These are phyloP conservation scores for Penicillium sp. DNA, from an alignment of 2,329 filamentous ascomycete species.

Conservation along the genomic window DNA sequence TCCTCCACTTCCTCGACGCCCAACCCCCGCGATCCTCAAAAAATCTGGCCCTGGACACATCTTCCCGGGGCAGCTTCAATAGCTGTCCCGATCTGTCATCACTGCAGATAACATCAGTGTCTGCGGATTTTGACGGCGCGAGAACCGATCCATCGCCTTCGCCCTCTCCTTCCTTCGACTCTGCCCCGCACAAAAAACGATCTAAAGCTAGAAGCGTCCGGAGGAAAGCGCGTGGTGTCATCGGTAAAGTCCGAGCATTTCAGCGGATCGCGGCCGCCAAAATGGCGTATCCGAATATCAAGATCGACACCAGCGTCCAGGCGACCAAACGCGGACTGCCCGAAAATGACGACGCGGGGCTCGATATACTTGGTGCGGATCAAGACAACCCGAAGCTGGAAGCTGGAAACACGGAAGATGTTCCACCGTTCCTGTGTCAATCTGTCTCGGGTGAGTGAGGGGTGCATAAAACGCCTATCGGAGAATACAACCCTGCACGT, in stretches of 20 bases:
- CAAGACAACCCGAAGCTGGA: conserved; percentile 31
- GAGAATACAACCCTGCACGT: conserved; percentile 20
- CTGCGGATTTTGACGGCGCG: conserved; percentile 24
- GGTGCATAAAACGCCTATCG: conserved; percentile 17
- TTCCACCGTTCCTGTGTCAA: conserved; percentile 42
- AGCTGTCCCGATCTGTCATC: conserved; percentile 45
- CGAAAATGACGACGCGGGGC: conserved; percentile 34
- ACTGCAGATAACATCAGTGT: conserved; percentile 33
- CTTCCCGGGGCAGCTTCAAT: conserved; percentile 41
- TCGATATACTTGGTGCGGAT: conserved; percentile 27
- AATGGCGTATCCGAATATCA: conserved; percentile 43
- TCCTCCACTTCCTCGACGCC: conserved; percentile 18
- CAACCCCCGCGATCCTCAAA: conserved; percentile 27
- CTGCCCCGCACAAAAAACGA: conserved; percentile 33
- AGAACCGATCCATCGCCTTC: conserved; percentile 33
- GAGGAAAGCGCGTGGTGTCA: conserved; percentile 41
- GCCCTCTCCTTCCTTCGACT: conserved; percentile 29
- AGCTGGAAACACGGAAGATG: conserved; percentile 29
- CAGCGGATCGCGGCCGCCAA: conserved; percentile 40
- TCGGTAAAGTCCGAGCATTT: conserved; percentile 42
- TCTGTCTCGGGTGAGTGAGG: conserved; percentile 37
- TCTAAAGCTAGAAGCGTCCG: conserved; percentile 36
- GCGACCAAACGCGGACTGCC: conserved; percentile 40
- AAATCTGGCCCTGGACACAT: conserved; percentile 43
- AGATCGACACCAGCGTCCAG: conserved; percentile 40